These are phyloP conservation scores for Aspergillus chevalieri DNA, from an alignment of 2,329 filamentous ascomycete species.

Conservation along the genomic window DNA sequence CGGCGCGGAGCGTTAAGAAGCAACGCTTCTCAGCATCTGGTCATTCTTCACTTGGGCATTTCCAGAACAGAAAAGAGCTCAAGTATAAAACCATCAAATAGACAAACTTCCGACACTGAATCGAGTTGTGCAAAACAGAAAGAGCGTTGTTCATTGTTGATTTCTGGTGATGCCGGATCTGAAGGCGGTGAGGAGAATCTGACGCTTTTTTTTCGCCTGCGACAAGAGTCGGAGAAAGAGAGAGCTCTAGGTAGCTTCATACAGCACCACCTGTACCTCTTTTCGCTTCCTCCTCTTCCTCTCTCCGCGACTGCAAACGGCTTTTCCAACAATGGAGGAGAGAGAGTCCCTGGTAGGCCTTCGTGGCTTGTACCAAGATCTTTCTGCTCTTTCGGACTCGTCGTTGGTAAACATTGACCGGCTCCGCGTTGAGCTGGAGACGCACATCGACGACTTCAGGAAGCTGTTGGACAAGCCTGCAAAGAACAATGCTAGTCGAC, in stretches of 20 bases:
- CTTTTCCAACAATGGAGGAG: constrained; percentile 57
- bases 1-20: neutral
- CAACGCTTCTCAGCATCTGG: neutral
- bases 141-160: neutral
- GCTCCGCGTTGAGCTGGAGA: constrained; percentile 59
- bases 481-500: constrained; percentile 69
- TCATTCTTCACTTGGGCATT: neutral
- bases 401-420: constrained; percentile 65
- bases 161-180: neutral
- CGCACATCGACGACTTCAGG: constrained; percentile 60
- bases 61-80: neutral
- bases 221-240: constrained; percentile 18
- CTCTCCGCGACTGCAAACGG: constrained; percentile 23
- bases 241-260: constrained; percentile 13
- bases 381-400: constrained; percentile 68
- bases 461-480: constrained; percentile 67
- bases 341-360: constrained; percentile 68
- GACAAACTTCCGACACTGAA: too few species aligned
- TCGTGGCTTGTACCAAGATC: constrained; percentile 77
- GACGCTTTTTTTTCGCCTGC: constrained; percentile 23
- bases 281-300: constrained; percentile 13
- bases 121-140: neutral
- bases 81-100: neutral
- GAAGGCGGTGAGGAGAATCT: constrained; percentile 25
- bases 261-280: constrained; percentile 10